These are phyloP conservation scores for Heimioporus retisporus DNA, from an alignment of 1,284 basidiomycete genomes.

Conservation along the genomic window DNA sequence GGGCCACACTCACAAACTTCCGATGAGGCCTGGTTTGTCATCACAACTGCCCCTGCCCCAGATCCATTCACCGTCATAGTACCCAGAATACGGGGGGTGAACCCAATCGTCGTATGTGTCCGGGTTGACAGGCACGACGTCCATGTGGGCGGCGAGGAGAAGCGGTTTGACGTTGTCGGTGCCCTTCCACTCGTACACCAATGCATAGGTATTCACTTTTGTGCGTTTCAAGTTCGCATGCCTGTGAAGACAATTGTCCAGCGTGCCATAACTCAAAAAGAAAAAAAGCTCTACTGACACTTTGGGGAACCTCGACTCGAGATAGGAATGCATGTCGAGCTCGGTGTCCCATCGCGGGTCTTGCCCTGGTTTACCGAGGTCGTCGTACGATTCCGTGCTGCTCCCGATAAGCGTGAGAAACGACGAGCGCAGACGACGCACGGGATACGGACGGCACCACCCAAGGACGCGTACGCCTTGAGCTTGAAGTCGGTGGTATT, in stretches of 20 bases:
- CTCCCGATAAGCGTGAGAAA: background rate
- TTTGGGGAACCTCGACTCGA: constrained; percentile 52
- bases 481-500: too few relatives aligned
- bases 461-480: constrained; percentile 53
- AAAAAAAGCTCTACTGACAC: constrained; percentile 40
- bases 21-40: too few relatives aligned
- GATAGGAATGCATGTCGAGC: constrained; percentile 53
- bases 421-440: constrained; percentile 31
- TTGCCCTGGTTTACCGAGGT: constrained; percentile 51
- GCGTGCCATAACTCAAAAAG: background rate
- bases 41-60: constrained; percentile 75
- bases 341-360: constrained; percentile 59
- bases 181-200: constrained; percentile 73
- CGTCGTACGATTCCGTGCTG: constrained; percentile 53
- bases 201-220: constrained; percentile 69
- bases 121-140: constrained; percentile 70
- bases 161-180: constrained; percentile 68
- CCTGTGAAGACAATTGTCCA: constrained; percentile 36
- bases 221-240: constrained; percentile 59
- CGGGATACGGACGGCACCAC: constrained; percentile 57
- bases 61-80: constrained; percentile 58
- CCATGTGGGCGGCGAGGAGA: constrained; percentile 68
- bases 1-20: constrained; percentile 59
- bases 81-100: constrained; percentile 58
- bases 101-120: constrained; percentile 63